Conservation (phyloP, 2,329 filamentous ascomycete genomes). For the Penicillium sp. region DNA sequence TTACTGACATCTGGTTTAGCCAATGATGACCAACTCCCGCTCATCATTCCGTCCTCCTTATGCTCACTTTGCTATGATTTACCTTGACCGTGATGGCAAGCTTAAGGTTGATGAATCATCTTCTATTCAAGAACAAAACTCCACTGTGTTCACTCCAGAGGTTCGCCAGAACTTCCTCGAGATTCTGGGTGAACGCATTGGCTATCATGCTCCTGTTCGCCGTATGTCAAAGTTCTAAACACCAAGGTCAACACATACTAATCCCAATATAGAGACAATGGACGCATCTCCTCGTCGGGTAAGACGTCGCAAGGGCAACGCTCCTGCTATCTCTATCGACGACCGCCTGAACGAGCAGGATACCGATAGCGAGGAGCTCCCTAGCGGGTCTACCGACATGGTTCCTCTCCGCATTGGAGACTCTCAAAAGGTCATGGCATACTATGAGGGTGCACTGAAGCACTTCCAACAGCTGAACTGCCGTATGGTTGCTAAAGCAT, state of each 20-base stretch:
- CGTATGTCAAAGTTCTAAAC: constrained; percentile 19
- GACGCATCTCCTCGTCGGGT: constrained; percentile 22
- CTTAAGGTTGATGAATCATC: constrained; percentile 28
- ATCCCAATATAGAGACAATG: constrained; percentile 8
- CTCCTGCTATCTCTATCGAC: constrained; percentile 12
- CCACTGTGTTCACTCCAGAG: constrained; percentile 28
- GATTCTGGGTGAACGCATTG: constrained; percentile 25
- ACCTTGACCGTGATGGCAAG: constrained; percentile 28
- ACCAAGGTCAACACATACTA: neutral
- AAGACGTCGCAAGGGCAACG: constrained; percentile 25
- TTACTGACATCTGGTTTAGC: constrained; percentile 12
- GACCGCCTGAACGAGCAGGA: constrained; percentile 16
- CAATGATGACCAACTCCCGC: constrained; percentile 22
- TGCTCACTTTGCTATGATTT: constrained; percentile 32
- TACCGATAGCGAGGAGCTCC: constrained; percentile 22
- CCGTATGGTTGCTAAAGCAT: constrained; percentile 39
- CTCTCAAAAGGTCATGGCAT: constrained; percentile 29
- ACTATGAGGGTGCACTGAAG: constrained; percentile 36
- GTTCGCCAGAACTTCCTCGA: constrained; percentile 32
- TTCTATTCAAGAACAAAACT: constrained; percentile 26
- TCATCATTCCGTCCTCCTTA: constrained; percentile 25
- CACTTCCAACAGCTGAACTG: constrained; percentile 42
- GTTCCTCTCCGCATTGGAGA: constrained; percentile 34
- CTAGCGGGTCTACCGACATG: constrained; percentile 20
- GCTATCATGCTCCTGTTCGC: constrained; percentile 21